phyloP scores from a whole-genome alignment of 2,329 filamentous ascomycete genomes.

The Metarhizium brunneum region DNA sequence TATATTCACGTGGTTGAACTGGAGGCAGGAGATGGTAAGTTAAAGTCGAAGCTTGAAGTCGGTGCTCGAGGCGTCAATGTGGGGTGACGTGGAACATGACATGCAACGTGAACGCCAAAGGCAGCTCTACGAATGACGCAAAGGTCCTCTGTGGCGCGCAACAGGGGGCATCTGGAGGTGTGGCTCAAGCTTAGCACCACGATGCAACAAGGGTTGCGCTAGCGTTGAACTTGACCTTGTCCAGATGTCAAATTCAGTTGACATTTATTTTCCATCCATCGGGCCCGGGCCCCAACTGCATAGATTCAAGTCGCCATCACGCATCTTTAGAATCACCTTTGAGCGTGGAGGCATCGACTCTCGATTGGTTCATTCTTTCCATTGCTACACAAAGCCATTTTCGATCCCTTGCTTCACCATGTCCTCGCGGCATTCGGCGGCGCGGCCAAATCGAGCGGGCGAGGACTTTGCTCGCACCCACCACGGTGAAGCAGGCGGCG shows the following conservation, averaged over 20 bases:
- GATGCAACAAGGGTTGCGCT: neutral
- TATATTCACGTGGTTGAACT: no score
- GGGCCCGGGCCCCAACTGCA: no score
- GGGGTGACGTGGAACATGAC: neutral
- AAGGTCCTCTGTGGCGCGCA: neutral
- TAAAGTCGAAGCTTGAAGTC: neutral
- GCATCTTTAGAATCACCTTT: no score
- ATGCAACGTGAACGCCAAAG: neutral
- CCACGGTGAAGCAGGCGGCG: slow-evolving; percentile 45
- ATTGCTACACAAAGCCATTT: neutral
- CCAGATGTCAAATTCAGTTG: neutral
- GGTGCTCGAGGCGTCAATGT: neutral
- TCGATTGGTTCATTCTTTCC: neutral
- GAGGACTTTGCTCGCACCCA: slow-evolving; percentile 73
- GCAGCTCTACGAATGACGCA: slow-evolving; percentile 4
- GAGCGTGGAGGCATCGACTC: neutral
- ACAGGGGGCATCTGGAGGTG: neutral
- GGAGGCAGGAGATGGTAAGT: neutral
- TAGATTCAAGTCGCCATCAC: no score
- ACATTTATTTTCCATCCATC: no score
- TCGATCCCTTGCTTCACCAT: slow-evolving; percentile 3
- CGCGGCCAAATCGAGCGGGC: slow-evolving; percentile 72
- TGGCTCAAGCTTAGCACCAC: neutral
- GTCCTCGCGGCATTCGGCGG: slow-evolving; percentile 23
- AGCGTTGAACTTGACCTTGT: neutral